Evolutionary conservation across 1,284 basidiomycete genomes (phyloP).

Genomic region (Pulveroboletus sp.): DNA sequence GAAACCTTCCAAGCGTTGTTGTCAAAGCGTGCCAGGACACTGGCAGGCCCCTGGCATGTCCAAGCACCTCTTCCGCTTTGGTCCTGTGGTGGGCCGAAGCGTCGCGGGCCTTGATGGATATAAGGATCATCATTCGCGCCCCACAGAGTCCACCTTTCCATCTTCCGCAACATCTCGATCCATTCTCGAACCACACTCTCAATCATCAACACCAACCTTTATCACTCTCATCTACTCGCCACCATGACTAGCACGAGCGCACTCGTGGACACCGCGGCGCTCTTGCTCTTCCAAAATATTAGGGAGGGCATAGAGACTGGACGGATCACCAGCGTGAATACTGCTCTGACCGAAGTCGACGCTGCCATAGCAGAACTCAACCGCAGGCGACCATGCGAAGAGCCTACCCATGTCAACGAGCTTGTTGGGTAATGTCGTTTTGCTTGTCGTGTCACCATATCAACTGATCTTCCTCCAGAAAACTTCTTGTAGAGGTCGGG

Average conservation of each 20-base stretch:
- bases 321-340: constrained; percentile 7
- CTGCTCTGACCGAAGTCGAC: constrained; percentile 17
- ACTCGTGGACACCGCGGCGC: background rate
- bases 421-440: constrained; percentile 10
- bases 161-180: background rate
- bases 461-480: constrained; percentile 12
- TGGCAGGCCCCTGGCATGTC: constrained; percentile 6
- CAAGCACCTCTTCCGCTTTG: constrained; percentile 29
- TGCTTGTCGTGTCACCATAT: background rate
- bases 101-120: constrained; percentile 14
- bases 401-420: constrained; percentile 1
- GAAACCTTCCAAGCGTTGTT: constrained; percentile 11
- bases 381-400: background rate
- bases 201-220: background rate
- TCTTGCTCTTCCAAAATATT: constrained; percentile 17
- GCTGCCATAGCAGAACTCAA: constrained; percentile 16
- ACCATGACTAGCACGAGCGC: constrained; percentile 10
- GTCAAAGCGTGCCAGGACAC: constrained; percentile 16
- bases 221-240: constrained; percentile 1
- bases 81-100: constrained; percentile 8
- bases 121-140: constrained; percentile 6
- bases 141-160: constrained; percentile 9
- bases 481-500: constrained; percentile 14
- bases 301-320: constrained; percentile 18
- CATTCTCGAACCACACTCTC: background rate